Conservation (phyloP, 352 stramenopile species). For the Phytophthora podocarpi region DNA sequence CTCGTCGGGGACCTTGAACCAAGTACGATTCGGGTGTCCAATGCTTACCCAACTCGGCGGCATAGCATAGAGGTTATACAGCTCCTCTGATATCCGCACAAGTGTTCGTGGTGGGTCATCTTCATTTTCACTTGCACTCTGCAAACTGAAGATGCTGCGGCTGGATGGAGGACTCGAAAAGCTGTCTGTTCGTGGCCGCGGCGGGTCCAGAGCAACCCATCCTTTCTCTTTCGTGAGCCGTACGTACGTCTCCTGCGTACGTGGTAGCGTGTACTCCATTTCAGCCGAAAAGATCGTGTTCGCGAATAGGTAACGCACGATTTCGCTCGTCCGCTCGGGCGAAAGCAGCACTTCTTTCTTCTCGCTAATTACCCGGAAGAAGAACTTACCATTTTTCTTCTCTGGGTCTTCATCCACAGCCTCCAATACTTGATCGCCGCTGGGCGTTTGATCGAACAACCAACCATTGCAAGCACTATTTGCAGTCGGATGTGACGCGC, state of each 20-base stretch:
- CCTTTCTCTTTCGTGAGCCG: conserved; percentile 80
- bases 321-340: conserved; percentile 65
- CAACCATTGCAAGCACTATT: conserved; percentile 59
- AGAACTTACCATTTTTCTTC: conserved; percentile 85
- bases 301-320: conserved; percentile 67
- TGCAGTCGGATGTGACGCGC: conserved; percentile 40
- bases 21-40: conserved; percentile 76
- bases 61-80: conserved; percentile 82
- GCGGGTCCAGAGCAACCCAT: conserved; percentile 66
- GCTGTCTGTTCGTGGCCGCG: conserved; percentile 25
- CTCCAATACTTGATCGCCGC: conserved; percentile 70
- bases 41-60: conserved; percentile 84
- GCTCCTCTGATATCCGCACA: conserved; percentile 68
- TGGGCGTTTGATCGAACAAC: conserved; percentile 71
- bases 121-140: conserved; percentile 22
- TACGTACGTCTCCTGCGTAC: conserved; percentile 75
- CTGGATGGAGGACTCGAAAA: conserved; percentile 26
- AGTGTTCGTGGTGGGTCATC: conserved; percentile 39
- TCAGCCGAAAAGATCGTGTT: conserved; percentile 80
- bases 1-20: conserved; percentile 85
- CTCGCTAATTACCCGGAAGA: conserved; percentile 69
- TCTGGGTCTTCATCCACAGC: conserved; percentile 74
- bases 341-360: conserved; percentile 82
- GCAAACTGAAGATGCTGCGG: conserved; percentile 30
- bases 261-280: conserved; percentile 82